phyloP scores from a whole-genome alignment of 1,284 basidiomycete species.

The Rhodotorula sp. region DNA sequence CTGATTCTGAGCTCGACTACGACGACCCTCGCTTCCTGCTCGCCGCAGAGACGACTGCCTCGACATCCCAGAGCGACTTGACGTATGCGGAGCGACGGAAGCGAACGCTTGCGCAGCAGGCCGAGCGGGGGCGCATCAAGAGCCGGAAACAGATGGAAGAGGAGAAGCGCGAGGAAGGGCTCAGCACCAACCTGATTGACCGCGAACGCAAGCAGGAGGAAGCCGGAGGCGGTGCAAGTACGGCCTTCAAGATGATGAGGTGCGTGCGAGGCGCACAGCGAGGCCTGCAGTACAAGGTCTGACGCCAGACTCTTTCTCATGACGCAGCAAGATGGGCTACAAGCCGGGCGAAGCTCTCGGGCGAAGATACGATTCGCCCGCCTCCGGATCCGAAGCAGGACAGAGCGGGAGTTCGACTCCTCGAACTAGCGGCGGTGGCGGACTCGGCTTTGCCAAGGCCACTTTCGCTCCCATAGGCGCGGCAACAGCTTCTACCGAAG shows the following conservation, averaged over 20 bases:
- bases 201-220: neutral
- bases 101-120: slow-evolving; percentile 13
- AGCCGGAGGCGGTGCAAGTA: slow-evolving; percentile 14
- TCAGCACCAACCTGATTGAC: slow-evolving; percentile 17
- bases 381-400: neutral
- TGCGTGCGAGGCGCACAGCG: slow-evolving; percentile 1
- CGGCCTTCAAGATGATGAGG: slow-evolving; percentile 43
- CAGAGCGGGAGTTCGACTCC: neutral
- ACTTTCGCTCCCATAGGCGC: slow-evolving; percentile 5
- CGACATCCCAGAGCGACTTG: neutral
- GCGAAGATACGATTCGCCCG: slow-evolving; percentile 6
- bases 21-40: slow-evolving; percentile 40
- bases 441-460: slow-evolving; percentile 20
- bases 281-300: neutral
- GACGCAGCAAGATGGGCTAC: slow-evolving; percentile 40
- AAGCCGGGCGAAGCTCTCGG: slow-evolving; percentile 44
- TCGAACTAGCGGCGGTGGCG: slow-evolving; percentile 3
- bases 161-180: slow-evolving; percentile 19
- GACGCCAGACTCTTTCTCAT: no score
- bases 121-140: slow-evolving; percentile 14
- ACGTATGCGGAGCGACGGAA: slow-evolving; percentile 32
- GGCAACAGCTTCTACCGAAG: neutral
- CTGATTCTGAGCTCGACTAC: slow-evolving; percentile 28
- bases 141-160: slow-evolving; percentile 25
- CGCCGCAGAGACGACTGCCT: neutral